Evolutionary conservation across 495 filamentous ascomycete genomes (phyloP).

Genomic region (Talaromyces trachyspermus): DNA sequence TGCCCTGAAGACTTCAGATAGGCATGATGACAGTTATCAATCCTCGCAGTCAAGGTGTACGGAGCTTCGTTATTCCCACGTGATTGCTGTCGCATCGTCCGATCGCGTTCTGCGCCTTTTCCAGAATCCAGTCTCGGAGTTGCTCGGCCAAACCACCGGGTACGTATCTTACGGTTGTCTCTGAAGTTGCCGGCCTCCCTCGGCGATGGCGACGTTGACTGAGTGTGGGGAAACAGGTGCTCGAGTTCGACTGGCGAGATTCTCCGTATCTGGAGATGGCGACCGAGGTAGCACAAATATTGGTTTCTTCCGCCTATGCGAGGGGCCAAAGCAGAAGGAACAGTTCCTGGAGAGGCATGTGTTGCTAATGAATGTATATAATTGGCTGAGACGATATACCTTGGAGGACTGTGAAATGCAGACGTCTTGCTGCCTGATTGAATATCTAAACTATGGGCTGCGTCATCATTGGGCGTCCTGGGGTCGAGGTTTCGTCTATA

Average conservation of each 20-base stretch:
- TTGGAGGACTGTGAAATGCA: not conserved
- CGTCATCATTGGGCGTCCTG: not conserved
- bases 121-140: conserved; percentile 37
- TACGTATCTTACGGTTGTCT: conserved; percentile 15
- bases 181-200: conserved; percentile 19
- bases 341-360: not conserved
- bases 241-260: conserved; percentile 18
- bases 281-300: conserved; percentile 34
- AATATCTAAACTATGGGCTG: not conserved
- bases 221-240: conserved; percentile 35
- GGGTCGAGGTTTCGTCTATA: not conserved
- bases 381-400: conserved; percentile 19
- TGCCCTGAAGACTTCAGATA: conserved; percentile 4
- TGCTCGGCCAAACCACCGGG: conserved; percentile 38
- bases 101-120: conserved; percentile 23
- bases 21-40: not conserved
- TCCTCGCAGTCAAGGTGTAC: not conserved
- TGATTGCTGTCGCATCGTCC: not conserved
- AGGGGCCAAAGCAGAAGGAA: not conserved
- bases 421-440: not conserved
- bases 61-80: not conserved
- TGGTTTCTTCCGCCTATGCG: conserved; percentile 23
- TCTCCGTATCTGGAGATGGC: conserved; percentile 24
- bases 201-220: conserved; percentile 26
- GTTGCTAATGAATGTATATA: conserved; percentile 2